These are phyloP conservation scores for Citrus sp. DNA, from an alignment of 345 rosid species.

Conservation along the genomic window DNA sequence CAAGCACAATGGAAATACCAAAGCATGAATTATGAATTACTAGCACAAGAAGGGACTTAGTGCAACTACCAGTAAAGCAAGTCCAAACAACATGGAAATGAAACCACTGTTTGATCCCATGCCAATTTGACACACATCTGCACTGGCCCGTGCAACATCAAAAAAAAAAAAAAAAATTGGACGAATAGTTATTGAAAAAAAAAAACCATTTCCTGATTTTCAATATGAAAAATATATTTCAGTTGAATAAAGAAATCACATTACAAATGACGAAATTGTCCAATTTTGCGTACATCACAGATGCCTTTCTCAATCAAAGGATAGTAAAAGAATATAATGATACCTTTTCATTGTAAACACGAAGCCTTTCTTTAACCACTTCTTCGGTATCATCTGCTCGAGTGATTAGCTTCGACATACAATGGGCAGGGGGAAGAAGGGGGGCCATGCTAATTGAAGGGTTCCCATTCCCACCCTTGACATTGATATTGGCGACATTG, in stretches of 20 bases:
- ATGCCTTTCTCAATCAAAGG: background rate
- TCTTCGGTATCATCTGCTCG: slow-evolving; percentile 88
- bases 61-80: background rate
- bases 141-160: background rate
- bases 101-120: background rate
- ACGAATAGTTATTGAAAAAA: background rate
- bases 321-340: background rate
- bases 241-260: background rate
- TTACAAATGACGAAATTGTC: background rate
- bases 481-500: slow-evolving; percentile 69
- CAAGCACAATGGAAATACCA: slow-evolving; percentile 12
- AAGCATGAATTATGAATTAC: background rate
- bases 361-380: slow-evolving; percentile 83
- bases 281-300: background rate
- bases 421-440: slow-evolving; percentile 78
- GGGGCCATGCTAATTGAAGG: slow-evolving; percentile 90
- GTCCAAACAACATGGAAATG: background rate
- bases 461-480: slow-evolving; percentile 67
- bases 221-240: background rate
- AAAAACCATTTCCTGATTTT: background rate
- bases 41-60: background rate
- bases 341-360: slow-evolving; percentile 76
- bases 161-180: background rate
- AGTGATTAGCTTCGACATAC: slow-evolving; percentile 77
- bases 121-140: background rate